Conservation (phyloP, 2,329 filamentous ascomycete species). For the Fusarium sp. region DNA sequence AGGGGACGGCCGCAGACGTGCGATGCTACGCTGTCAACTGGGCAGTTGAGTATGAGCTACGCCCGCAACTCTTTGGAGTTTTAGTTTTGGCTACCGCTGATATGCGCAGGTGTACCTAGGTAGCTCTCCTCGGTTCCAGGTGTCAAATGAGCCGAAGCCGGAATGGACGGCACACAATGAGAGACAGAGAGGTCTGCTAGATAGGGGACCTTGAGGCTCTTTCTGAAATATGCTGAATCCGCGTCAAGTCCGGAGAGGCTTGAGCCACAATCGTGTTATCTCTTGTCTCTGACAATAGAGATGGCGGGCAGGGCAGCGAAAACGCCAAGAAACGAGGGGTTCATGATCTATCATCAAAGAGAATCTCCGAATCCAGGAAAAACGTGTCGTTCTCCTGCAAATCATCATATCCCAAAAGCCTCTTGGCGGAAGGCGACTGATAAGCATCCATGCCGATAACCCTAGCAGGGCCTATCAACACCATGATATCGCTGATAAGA, state of each 20-base stretch:
- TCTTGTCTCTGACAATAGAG: background rate
- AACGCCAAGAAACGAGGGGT: constrained; percentile 1
- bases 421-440: constrained; percentile 28
- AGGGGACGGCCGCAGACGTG: constrained; percentile 8
- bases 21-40: constrained; percentile 13
- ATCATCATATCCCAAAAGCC: constrained; percentile 5
- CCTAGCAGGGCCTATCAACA: constrained; percentile 10
- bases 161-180: background rate
- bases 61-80: constrained; percentile 23
- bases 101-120: constrained; percentile 23
- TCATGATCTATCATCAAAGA: constrained; percentile 13
- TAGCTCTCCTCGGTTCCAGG: background rate
- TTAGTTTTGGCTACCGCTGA: constrained; percentile 10
- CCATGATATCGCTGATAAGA: constrained; percentile 30
- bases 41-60: constrained; percentile 5
- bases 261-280: background rate
- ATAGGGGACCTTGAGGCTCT: background rate
- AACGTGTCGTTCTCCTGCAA: background rate
- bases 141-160: background rate
- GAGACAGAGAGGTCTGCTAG: background rate
- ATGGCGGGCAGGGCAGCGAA: background rate
- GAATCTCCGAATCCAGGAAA: background rate
- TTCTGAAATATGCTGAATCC: background rate
- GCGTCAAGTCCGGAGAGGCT: background rate
- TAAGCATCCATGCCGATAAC: constrained; percentile 38